Evolutionary conservation across 768 basidiomycete genomes (phyloP), one percentile per base, ranked within the genome.

Genomic region (Rhizopogon roseolus): DNA sequence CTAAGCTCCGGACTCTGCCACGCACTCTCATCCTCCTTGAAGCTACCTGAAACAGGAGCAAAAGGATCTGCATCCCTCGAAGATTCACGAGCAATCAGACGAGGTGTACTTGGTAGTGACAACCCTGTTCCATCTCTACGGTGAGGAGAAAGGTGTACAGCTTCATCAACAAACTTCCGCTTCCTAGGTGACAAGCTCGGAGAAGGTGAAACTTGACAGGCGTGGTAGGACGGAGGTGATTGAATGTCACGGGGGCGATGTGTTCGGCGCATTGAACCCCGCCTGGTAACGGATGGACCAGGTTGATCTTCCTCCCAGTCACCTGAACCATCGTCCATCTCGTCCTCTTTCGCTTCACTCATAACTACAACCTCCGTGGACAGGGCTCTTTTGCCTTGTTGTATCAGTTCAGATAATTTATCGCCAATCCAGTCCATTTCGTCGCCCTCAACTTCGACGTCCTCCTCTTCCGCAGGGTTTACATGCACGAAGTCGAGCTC

Each of bases 381-480:
- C 6, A 93, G 76, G 0, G 91, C 91, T 43, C 79, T 82, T 64
- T 88, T 84, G 14, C 91, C 91, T 61, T 93, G 83, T 62, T 84
- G 81, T 58, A 93, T 93, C 49, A 93, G 79, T 55, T 70, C 71
- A 27, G 80, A 68, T 29, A 93, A 78, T 58, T 80, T 82, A 57
- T 80, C 83, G 17, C 87, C 86, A 55, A 92, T 86, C 87, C 87
- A 90, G 60, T 90, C 87, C 86, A 92, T 91, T 78, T 90, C 62
- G 43, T 60, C 62, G 2, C 5, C 76, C n/a, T 78, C 74, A 29
- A 70, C 70, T 27, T 63, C 72, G 5, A 69, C 67, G 6, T 73
- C 73, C 8, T 70, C 70, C 22, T 62, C 62, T 17, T 63, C 72
- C n/a, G 72, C 73, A n/a, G 65, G 64, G 25, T 49, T 40, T 6